Evolutionary conservation across 2,329 filamentous ascomycete species (phyloP), one percentile per base, ranked within the genome.

Genomic region (Monilinia aucupariae): DNA sequence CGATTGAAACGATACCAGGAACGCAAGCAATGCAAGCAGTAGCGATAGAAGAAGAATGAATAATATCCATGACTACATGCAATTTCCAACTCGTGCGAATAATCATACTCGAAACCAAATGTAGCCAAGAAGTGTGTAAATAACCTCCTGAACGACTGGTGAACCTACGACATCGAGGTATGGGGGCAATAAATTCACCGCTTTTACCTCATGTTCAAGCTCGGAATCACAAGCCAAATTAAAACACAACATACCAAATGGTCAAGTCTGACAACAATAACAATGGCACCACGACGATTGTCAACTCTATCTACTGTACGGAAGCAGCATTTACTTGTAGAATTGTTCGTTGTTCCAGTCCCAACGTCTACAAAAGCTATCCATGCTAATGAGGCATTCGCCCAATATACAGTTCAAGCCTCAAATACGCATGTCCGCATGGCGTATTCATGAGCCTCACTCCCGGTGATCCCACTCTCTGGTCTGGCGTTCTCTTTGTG

Each of bases 401-500:
- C n/a, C 45, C 39, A 22, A 37, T 25, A 41, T 50, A 20, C 30
- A 96, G 91, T 76, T 84, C 89, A 65, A 89, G 89, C 65, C 81
- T 96, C 70, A 92, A 89, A 75, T 85, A 90, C 77, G 86, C 88
- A 64, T 92, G 89, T 74, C 92, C 92, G 2, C 85, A 91, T 63
- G 93, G 94, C 60, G 82, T 97, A 66, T 97, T 94, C 76, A 84
- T 97, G 76, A 90, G 84, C 74, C 82, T 96, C 64, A 90, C 89
- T 34, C 90, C 91, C 0, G 89, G 89, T 30, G 88, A 96, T 72
- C 85, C 90, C 22, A 85, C 86, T 20, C 78, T 92, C 55, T 97
- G 93, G 93, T 88, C 87, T 39, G 92, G 91, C n/a, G 89, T 96
- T 25, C 80, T 97, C 34, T 97, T 97, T 74, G 86, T 96, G 66